Evolutionary conservation across 2,329 filamentous ascomycete species (phyloP).

Genomic region (Lecanicillium sp.): DNA sequence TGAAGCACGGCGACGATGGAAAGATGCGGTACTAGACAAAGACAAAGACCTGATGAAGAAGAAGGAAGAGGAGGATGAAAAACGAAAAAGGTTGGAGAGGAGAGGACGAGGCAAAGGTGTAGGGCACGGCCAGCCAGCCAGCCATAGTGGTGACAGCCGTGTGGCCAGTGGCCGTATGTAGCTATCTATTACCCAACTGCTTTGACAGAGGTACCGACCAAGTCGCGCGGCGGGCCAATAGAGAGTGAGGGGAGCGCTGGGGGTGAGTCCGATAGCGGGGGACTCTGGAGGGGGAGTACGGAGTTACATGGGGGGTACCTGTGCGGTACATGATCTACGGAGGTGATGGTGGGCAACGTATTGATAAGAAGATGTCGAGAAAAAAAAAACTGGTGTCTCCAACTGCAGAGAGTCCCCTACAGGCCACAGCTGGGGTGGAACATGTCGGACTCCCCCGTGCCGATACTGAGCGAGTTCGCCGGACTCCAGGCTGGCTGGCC

Average conservation of each 20-base stretch:
- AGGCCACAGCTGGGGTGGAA: constrained; percentile 7
- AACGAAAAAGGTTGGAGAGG: constrained; percentile 2
- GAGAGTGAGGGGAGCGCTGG: no score
- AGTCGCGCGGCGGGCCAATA: constrained; percentile 1
- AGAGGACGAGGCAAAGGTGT: constrained; percentile 1
- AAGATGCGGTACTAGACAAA: neutral
- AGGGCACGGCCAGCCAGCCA: constrained; percentile 7
- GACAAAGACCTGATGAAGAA: constrained; percentile 3
- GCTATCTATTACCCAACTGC: constrained; percentile 12
- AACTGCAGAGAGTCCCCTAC: no score
- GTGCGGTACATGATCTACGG: neutral
- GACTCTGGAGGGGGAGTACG: no score
- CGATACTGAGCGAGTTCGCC: constrained; percentile 17
- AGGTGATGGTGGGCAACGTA: neutral
- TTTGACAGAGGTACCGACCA: constrained; percentile 2
- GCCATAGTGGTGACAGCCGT: constrained; percentile 2
- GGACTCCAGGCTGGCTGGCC: constrained; percentile 5
- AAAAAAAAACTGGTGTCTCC: neutral
- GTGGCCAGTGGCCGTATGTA: neutral
- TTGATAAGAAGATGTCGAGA: neutral
- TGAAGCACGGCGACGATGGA: neutral
- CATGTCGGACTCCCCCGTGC: constrained; percentile 19
- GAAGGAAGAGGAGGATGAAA: constrained; percentile 1
- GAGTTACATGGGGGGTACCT: neutral
- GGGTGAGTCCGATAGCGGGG: no score